Evolutionary conservation across 495 filamentous ascomycete species (phyloP).

Genomic region (Wilcoxina mikolae): DNA sequence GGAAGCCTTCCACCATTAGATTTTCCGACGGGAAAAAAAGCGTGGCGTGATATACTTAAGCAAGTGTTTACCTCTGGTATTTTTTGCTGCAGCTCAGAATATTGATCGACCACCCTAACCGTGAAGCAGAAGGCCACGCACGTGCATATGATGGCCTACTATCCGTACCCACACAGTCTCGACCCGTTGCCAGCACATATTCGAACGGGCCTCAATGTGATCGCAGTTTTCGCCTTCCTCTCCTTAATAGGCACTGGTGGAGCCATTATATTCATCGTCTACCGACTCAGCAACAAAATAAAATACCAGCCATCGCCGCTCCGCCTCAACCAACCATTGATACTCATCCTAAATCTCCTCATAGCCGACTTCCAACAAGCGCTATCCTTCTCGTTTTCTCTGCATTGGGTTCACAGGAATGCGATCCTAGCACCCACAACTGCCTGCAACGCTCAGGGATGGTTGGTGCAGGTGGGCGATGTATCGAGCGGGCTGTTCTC

Average conservation of each 20-base stretch:
- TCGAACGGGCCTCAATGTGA: background rate
- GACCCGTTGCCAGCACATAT: background rate
- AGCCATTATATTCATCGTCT: conserved; percentile 1
- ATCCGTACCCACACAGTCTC: conserved; percentile 2
- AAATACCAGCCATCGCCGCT: background rate
- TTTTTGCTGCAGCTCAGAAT: background rate
- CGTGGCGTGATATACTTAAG: background rate
- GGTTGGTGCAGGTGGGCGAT: conserved; percentile 5
- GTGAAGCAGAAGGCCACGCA: background rate
- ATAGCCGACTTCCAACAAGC: conserved; percentile 8
- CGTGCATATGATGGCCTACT: conserved; percentile 2
- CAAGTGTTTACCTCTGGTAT: background rate
- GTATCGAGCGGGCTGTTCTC: conserved; percentile 7
- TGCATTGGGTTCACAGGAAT: conserved; percentile 1
- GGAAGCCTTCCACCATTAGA: background rate
- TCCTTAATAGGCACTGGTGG: background rate
- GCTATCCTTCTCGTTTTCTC: background rate
- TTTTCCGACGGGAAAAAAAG: background rate
- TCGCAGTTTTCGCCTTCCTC: background rate
- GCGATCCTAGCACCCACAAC: conserved; percentile 3
- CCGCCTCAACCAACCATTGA: conserved; percentile 4
- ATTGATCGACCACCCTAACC: background rate
- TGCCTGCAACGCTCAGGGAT: background rate
- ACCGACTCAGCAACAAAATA: background rate
- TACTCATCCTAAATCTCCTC: conserved; percentile 5